Evolutionary conservation across 768 basidiomycete species (phyloP).

Genomic region (Leccinum sublutescens): DNA sequence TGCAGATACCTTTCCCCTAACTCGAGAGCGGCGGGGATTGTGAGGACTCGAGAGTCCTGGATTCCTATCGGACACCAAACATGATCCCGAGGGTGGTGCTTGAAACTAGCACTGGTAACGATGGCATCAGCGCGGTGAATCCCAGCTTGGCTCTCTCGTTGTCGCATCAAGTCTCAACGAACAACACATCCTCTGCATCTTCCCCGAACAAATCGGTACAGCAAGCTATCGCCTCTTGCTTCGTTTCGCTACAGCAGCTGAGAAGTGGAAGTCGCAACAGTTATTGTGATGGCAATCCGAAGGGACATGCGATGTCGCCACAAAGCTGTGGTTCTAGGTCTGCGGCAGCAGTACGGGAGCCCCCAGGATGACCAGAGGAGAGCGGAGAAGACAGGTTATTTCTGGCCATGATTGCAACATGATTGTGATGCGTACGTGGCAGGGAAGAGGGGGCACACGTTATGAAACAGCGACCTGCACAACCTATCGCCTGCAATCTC

Average conservation of each 20-base stretch:
- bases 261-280: background rate
- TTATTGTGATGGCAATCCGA: background rate
- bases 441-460: background rate
- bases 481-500: constrained; percentile 1
- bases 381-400: background rate
- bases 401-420: background rate
- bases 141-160: background rate
- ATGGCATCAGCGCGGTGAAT: constrained; percentile 4
- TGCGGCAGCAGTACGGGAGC: background rate
- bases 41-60: background rate
- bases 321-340: background rate
- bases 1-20: background rate
- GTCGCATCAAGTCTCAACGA: background rate
- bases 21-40: background rate
- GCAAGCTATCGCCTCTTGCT: background rate
- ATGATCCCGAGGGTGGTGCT: background rate
- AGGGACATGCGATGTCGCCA: background rate
- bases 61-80: background rate
- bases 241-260: background rate
- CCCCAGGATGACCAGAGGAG: background rate
- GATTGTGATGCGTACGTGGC: constrained; percentile 1
- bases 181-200: background rate
- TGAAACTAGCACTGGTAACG: background rate
- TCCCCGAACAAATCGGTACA: background rate
- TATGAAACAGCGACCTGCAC: background rate